Base-by-base conservation (phyloP, 495 filamentous ascomycete species). In the Stereocaulon alpinum region DNA sequence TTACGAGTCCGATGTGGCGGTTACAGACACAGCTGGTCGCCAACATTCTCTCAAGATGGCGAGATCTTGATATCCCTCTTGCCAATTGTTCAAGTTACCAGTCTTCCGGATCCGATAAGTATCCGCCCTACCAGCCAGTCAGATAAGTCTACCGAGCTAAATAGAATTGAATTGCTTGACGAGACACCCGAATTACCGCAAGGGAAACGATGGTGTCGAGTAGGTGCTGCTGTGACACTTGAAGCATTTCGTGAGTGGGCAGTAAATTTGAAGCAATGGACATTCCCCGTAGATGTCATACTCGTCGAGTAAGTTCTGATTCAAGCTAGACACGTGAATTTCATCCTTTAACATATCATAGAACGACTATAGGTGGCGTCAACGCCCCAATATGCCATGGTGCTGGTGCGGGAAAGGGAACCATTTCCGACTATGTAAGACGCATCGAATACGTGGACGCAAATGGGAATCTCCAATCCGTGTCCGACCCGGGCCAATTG, bases 331-430 rank as follows among this genome's bases (percentile, higher is more conserved):
- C 5, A 27, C 15, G 3, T 7, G 18, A 4, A 27, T 7, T 27
- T 49, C 17, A 2, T 49, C 3, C 15, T 12, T 17, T 49, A 24
- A 49, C 17, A 14, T 50, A 27, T 30, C 4, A n/a, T 43, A 70
- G 70, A 55, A 74, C 80, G 30, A 81, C 79, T 0, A 64, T 75
- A 30, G 77, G 76, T 2, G 79, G 79, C 2, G 70, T 71, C n/a
- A 81, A 79, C 48, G 73, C 66, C 3, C 74, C 75, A 1, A 79
- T 80, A 50, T 81, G 79, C 59, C 79, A 81, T 42, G 79, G 79
- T 15, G 76, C 73, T 9, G 77, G 76, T 12, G 65, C 69, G 15
- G 40, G 50, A 6, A 72, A 78, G 40, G 71, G 76, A 42, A 76
- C 78, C 0, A 64, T 80, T 4, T 74, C 70, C 30, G 78, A 80